Base-by-base conservation (phyloP, 306 rosid genomes). In the Urtica urens region DNA sequence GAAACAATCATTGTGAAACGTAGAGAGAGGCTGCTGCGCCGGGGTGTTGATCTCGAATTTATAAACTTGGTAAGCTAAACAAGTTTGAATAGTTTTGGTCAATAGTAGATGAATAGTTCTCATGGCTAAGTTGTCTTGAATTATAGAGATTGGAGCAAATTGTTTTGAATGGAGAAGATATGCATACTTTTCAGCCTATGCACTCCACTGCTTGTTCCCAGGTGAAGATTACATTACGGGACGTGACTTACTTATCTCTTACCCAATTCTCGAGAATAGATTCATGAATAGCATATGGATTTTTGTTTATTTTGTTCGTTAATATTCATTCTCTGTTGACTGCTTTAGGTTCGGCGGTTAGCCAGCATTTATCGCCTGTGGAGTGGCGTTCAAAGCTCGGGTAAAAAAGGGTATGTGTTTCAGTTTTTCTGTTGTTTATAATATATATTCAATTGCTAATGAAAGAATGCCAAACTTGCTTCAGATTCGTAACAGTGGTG, bases 131-230 rank as follows among this genome's bases (percentile, higher is more conserved):
- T 23, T 47, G 16, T 31, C 46, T 47, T 37, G 61, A 25, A 46
- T 57, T 66, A 59, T 65, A 90, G 97, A 81, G 74, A 84, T 47
- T 90, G 59, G 82, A 90, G 55, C 79, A 67, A 62, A 69, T 90
- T 60, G 94, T 84, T 53, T 63, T 55, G 78, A 69, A 65, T 59
- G 67, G 67, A 64, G 75, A 65, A 47, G 95, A 90, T 59, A 77
- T 79, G 41, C 81, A 70, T 71, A 72, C 87, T 60, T 84, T 90
- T 71, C 82, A 74, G 60, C 93, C 97, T 53, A 84, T 81, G 92
- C 94, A 84, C 66, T 60, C 82, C 51, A 74, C 79, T 41, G 97
- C 81, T 69, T 90, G 97, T 68, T 55, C 81, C 41, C 97, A 79
- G 95, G 97, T 90, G 64, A 17, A 35, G 20, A 21, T 45, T 28